A percentile compares a stretch with the other conserved stretches of the same genome.
phyloP scores from a whole-genome alignment of 306 rosid genomes.

The Luffa acutangula region DNA sequence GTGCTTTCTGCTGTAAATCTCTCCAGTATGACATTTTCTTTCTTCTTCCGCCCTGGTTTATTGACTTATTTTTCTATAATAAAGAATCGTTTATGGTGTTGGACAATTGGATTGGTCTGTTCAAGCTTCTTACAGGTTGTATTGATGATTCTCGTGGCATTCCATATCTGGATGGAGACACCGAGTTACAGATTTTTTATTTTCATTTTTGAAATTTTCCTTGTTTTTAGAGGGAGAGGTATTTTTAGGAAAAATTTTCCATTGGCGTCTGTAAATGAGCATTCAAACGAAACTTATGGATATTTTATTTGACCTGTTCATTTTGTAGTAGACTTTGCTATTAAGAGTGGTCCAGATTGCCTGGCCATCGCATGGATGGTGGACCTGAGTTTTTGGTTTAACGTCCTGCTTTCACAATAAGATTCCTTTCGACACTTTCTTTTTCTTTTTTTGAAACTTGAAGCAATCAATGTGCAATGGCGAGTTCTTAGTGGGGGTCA shows the following conservation, averaged over 20 bases:
- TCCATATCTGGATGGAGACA: slow-evolving; percentile 3
- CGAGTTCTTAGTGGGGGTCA: not conserved
- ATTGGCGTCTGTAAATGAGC: not conserved
- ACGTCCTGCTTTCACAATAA: not conserved
- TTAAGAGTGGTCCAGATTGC: slow-evolving; percentile 6
- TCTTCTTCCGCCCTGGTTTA: not conserved
- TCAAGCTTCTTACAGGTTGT: not conserved
- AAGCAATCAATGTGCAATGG: not conserved
- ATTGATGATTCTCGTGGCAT: not conserved
- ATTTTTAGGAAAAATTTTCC: not conserved
- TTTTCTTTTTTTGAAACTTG: not conserved
- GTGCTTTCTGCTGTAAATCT: not conserved
- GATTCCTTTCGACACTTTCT: not conserved
- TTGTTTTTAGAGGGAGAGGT: not conserved
- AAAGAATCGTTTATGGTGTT: not conserved
- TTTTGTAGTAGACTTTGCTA: not conserved
- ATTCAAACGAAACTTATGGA: not conserved
- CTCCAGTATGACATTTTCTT: not conserved
- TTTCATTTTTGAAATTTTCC: not conserved
- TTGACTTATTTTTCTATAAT: not conserved
- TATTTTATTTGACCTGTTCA: not conserved
- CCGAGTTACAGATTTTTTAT: not conserved
- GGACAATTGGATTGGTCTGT: not conserved
- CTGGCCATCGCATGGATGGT: not conserved
- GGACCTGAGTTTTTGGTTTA: slow-evolving; percentile 3